phyloP scores from a whole-genome alignment of 2,329 filamentous ascomycete genomes.

The Penicillium sp. region DNA sequence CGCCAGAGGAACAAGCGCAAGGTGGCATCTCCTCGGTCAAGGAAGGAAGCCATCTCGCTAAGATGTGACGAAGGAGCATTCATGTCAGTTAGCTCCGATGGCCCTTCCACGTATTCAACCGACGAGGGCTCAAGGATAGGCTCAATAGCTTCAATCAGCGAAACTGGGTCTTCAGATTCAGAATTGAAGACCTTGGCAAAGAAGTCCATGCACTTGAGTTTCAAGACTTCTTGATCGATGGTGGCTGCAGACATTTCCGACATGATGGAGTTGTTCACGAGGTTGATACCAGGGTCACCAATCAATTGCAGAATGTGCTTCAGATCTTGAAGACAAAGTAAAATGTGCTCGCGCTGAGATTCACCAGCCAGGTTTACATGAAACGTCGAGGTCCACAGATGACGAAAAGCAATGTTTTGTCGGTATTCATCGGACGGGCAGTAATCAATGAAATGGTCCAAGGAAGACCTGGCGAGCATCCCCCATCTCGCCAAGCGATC shows the following conservation, averaged over 20 bases:
- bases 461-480: slow-evolving; percentile 52
- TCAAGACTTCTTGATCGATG: slow-evolving; percentile 84
- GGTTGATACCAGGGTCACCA: slow-evolving; percentile 50
- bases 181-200: slow-evolving; percentile 86
- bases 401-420: slow-evolving; percentile 52
- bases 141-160: slow-evolving; percentile 86
- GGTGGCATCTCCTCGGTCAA: slow-evolving; percentile 74
- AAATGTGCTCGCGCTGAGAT: slow-evolving; percentile 54
- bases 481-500: slow-evolving; percentile 60
- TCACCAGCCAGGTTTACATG: slow-evolving; percentile 56
- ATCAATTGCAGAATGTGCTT: slow-evolving; percentile 50
- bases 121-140: slow-evolving; percentile 72
- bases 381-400: slow-evolving; percentile 63
- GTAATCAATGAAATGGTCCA: slow-evolving; percentile 42
- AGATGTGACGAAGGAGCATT: slow-evolving; percentile 52
- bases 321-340: slow-evolving; percentile 61
- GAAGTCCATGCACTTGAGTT: slow-evolving; percentile 93
- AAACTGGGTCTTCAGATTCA: slow-evolving; percentile 71
- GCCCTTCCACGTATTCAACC: slow-evolving; percentile 27
- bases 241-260: slow-evolving; percentile 77
- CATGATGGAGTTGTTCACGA: slow-evolving; percentile 85
- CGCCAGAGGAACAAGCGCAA: slow-evolving; percentile 85
- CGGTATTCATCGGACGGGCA: slow-evolving; percentile 28
- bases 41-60: slow-evolving; percentile 77
- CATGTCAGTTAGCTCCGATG: slow-evolving; percentile 15